A percentile compares a stretch with the other conserved stretches of the same genome.
Evolutionary conservation across 2,329 filamentous ascomycete species (phyloP).

Genomic region (Monilinia aucupariae): DNA sequence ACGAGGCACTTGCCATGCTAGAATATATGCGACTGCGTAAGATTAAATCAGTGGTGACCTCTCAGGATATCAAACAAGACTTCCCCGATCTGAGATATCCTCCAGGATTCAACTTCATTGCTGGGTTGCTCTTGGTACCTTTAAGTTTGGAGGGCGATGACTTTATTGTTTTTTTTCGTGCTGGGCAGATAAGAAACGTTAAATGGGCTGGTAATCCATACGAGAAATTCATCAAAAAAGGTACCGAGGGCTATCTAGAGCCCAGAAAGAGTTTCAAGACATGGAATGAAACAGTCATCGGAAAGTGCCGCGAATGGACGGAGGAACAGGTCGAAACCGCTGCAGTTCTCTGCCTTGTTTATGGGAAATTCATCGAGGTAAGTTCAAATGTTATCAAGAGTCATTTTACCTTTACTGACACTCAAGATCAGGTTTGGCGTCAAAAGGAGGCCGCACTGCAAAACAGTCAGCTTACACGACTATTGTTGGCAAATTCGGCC

Average conservation of each 20-base stretch:
- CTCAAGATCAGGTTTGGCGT: slow-evolving; percentile 66
- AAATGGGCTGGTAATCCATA: slow-evolving; percentile 82
- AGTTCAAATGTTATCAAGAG: neutral
- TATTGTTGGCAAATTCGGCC: slow-evolving; percentile 80
- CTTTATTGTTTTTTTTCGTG: slow-evolving; percentile 90
- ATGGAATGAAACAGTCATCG: slow-evolving; percentile 71
- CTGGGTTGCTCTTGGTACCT: slow-evolving; percentile 76
- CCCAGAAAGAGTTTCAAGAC: slow-evolving; percentile 73
- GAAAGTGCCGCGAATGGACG: slow-evolving; percentile 81
- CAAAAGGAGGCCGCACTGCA: slow-evolving; percentile 83
- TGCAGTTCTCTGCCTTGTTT: slow-evolving; percentile 79
- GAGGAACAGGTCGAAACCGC: slow-evolving; percentile 87
- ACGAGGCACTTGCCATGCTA: slow-evolving; percentile 77
- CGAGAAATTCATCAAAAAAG: slow-evolving; percentile 67
- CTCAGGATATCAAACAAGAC: slow-evolving; percentile 68
- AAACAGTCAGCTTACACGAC: slow-evolving; percentile 70
- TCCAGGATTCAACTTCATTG: slow-evolving; percentile 72
- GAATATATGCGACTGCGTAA: slow-evolving; percentile 76
- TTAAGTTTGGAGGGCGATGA: slow-evolving; percentile 69
- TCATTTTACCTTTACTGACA: neutral
- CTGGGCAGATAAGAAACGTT: slow-evolving; percentile 66
- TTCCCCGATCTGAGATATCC: slow-evolving; percentile 77
- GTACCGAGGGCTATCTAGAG: slow-evolving; percentile 68
- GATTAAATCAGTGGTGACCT: slow-evolving; percentile 69
- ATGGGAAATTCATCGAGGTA: slow-evolving; percentile 81